Base-by-base conservation (phyloP, 768 basidiomycete species). In the Trametes villosa region DNA sequence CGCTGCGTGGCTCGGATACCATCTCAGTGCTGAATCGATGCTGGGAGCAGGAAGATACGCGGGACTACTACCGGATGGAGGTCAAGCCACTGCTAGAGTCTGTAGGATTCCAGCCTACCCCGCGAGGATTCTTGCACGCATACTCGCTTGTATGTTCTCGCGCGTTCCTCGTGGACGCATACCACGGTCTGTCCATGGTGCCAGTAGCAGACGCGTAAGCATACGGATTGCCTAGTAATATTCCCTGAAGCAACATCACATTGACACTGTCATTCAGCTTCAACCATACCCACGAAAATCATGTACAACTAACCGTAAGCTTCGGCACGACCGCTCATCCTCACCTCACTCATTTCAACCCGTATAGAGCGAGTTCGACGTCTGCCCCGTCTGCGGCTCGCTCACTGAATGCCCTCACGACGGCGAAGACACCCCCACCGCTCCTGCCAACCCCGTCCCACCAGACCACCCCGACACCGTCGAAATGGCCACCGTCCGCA, bases 81-180 rank as follows among this genome's bases (percentile, higher is more conserved):
- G 71, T 62, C 24, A 26, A 59, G 26, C 66, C 67, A 11, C n/a
- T 65, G 40, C 50, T 68, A 8, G 42, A 20, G 6, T 42, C 48
- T 8, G 38, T 48, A 22, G 53, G 33, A 2, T 11, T n/a, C 4
- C 22, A 26, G 20, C 49, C 57, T 22, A 57, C 68, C 9, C 38
- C 70, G 26, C 47, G 42, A 5, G 73, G 71, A 5, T 78, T 78
- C 60, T 55, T 73, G 7, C 70, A 77, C 53, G 75, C 79, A 9
- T 82, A 81, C 66, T 74, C 79, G 0, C 72, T 83, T 15, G 78
- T 84, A 24, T 77, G 76, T 9, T 79, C 82, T 1, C 75, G 83
- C 12, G 80, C 80, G 2, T 83, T 84, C 65, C 71, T 79, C 26
- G 73, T 83, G 34, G 82, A 83, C 66, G 68, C 73, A 9, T 83